Evolutionary conservation across 352 stramenopile species (phyloP).

Genomic region (Lagenidium sp.): DNA sequence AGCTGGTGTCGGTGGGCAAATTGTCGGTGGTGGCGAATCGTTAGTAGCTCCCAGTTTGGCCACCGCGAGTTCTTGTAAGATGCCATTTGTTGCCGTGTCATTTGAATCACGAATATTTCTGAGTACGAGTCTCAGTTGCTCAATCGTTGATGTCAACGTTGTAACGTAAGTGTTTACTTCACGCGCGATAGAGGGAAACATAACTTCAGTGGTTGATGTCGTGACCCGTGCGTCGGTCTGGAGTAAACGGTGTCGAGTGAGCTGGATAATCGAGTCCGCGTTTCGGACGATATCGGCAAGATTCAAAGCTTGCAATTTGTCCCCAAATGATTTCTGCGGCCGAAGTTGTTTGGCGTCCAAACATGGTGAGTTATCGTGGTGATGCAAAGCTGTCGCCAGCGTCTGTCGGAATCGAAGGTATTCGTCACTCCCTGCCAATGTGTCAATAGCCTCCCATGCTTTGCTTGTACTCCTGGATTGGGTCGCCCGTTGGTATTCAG

Average conservation of each 20-base stretch:
- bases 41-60: no score
- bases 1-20: constrained; percentile 35
- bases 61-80: no score
- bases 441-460: constrained; percentile 25
- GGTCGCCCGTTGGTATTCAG: constrained; percentile 12
- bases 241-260: constrained; percentile 14
- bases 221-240: constrained; percentile 7
- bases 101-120: constrained; percentile 25
- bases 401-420: constrained; percentile 19
- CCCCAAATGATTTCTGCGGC: constrained; percentile 8
- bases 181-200: constrained; percentile 8
- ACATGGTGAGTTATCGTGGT: constrained; percentile 24
- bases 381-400: constrained; percentile 20
- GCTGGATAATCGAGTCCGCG: constrained; percentile 22
- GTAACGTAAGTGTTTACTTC: constrained; percentile 17
- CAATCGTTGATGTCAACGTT: constrained; percentile 19
- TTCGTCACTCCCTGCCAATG: constrained; percentile 2
- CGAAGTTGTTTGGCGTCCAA: constrained; percentile 17
- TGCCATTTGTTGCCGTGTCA: constrained; percentile 18
- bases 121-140: constrained; percentile 23
- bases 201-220: constrained; percentile 4
- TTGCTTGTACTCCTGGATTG: constrained; percentile 13
- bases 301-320: constrained; percentile 9
- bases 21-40: no score
- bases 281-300: constrained; percentile 24